Conservation (phyloP, 1,139 yeast species). For the Pichia terricola region DNA sequence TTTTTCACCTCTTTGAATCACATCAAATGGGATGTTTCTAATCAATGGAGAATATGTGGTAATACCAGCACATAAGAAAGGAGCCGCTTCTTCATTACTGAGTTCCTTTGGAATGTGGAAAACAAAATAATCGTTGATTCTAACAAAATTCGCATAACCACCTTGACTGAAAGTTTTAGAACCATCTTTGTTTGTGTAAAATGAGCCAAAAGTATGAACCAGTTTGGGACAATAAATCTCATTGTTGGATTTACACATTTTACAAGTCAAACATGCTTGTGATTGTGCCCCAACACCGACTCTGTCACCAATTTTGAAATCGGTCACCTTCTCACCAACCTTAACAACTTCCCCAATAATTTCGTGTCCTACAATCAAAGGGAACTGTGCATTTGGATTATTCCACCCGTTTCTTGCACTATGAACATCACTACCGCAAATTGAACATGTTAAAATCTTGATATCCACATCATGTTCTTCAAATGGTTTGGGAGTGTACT, state of each 20-base stretch:
- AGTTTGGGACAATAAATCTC: constrained; percentile 41
- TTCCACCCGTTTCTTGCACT: constrained; percentile 36
- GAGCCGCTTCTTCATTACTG: constrained; percentile 43
- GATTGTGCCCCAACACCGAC: constrained; percentile 56
- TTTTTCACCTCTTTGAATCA: constrained; percentile 24
- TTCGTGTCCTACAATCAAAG: constrained; percentile 38
- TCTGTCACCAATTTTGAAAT: constrained; percentile 44
- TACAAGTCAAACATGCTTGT: constrained; percentile 39
- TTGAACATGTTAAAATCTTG: constrained; percentile 41
- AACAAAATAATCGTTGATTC: constrained; percentile 44
- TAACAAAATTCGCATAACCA: constrained; percentile 50
- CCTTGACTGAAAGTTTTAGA: constrained; percentile 37
- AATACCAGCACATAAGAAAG: constrained; percentile 60
- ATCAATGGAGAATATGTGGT: constrained; percentile 51
- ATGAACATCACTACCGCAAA: constrained; percentile 50
- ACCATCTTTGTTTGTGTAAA: constrained; percentile 28
- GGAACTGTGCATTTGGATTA: constrained; percentile 18
- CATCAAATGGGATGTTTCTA: constrained; percentile 26
- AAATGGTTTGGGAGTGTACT: constrained; percentile 33
- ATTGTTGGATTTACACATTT: constrained; percentile 34
- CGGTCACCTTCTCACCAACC: constrained; percentile 39
- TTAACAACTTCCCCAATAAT: constrained; percentile 33
- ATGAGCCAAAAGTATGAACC: constrained; percentile 37
- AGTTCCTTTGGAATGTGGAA: constrained; percentile 50
- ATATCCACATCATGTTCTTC: constrained; percentile 50